phyloP scores from a whole-genome alignment of 768 basidiomycete species.

The Pleurotus eryngii region DNA sequence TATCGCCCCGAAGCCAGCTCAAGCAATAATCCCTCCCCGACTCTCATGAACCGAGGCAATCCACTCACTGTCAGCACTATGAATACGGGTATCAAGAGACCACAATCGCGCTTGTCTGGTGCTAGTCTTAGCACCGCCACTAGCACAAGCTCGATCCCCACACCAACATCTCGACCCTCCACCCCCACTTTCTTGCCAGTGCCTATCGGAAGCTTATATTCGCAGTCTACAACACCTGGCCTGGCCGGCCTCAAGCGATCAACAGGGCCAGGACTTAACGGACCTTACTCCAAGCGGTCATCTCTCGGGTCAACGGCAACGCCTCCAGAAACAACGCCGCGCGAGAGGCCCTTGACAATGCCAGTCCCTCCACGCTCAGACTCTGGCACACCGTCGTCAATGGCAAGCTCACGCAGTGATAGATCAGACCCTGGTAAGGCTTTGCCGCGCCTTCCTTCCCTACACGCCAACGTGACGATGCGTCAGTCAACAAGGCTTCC shows the following conservation, averaged over 20 bases:
- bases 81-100: constrained; percentile 52
- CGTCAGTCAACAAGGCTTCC: constrained; percentile 41
- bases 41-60: constrained; percentile 32
- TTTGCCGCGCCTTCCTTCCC: constrained; percentile 39
- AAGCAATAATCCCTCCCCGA: constrained; percentile 44
- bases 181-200: constrained; percentile 79
- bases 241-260: constrained; percentile 56
- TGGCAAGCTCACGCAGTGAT: constrained; percentile 21
- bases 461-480: constrained; percentile 44
- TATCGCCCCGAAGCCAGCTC: constrained; percentile 47
- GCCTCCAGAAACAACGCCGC: constrained; percentile 16
- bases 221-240: constrained; percentile 35
- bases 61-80: constrained; percentile 40
- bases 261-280: constrained; percentile 44
- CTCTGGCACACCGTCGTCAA: constrained; percentile 27
- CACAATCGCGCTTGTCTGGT: constrained; percentile 71
- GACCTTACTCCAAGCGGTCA: constrained; percentile 48
- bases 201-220: constrained; percentile 50
- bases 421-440: constrained; percentile 30
- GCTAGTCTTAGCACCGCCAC: constrained; percentile 48
- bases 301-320: constrained; percentile 52
- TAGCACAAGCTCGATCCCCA: constrained; percentile 58
- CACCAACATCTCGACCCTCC: constrained; percentile 65
- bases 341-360: constrained; percentile 33
- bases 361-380: constrained; percentile 25